Conservation (phyloP, 75 land plant genomes). For the Pseudotsuga menziesii region DNA sequence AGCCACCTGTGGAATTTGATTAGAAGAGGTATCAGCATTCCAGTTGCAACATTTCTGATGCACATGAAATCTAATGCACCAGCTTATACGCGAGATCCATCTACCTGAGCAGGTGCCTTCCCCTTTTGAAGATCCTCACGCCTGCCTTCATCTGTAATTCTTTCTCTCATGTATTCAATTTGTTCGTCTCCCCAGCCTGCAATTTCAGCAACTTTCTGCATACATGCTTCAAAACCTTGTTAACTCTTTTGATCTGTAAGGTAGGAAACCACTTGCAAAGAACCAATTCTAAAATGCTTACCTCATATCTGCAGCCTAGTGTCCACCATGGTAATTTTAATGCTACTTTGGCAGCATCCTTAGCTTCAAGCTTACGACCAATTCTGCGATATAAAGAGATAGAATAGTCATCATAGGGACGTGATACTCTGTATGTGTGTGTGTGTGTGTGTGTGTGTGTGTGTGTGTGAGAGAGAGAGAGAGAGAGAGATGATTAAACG, state of each 20-base stretch:
- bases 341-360: constrained; percentile 87
- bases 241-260: background rate
- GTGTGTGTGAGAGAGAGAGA: too few relatives aligned
- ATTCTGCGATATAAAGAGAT: constrained; percentile 31
- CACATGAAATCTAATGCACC: background rate
- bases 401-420: background rate
- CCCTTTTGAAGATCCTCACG: constrained; percentile 86
- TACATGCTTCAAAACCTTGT: background rate
- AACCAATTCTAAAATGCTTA: constrained; percentile 5
- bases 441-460: too few relatives aligned
- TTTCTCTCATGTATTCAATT: constrained; percentile 83
- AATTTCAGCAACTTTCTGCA: constrained; percentile 74
- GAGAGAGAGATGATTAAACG: too few relatives aligned
- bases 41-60: too few relatives aligned
- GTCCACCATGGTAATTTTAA: constrained; percentile 99
- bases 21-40: background rate
- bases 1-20: constrained; percentile 51
- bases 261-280: background rate
- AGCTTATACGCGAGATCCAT: background rate
- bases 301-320: constrained; percentile 76
- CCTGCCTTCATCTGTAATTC: constrained; percentile 77
- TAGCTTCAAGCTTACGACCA: constrained; percentile 79
- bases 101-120: constrained; percentile 83
- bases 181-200: constrained; percentile 98
- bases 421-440: too few relatives aligned